Base-by-base conservation (phyloP, 148 eudicot species). In the Pharnaceum exiguum region DNA sequence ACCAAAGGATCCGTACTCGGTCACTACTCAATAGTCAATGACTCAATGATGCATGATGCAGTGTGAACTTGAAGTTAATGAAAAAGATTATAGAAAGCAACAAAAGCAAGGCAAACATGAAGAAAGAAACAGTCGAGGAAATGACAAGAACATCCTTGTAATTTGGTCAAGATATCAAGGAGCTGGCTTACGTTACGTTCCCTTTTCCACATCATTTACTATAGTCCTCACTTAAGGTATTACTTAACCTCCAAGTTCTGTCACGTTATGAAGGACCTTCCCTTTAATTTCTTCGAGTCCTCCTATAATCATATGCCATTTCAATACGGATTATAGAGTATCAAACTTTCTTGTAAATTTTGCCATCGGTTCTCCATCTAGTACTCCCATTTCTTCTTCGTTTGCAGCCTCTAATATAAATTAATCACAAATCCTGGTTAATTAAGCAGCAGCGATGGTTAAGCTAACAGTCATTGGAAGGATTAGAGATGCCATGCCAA, bases 401-500 rank as follows among this genome's bases (percentile, higher is more conserved):
- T n/a, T 35, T 55, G 29, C 31, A 2, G 37, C 19, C 35, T 26
- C 29, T 18, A n/a, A 46, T 46, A 33, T 42, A 2, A 55, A 37
- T 47, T 55, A 56, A 38, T 0, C 22, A 28, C 6, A 36, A 11
- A 12, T 7, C 24, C 12, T 2, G 6, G 18, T 12, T 58, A 5
- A 46, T 37, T 15, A 27, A 1, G 13, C 11, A 36, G 3, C 7
- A n/a, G n/a, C 2, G 31, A 80, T 80, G 79, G 70, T 77, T 57
- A 80, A 77, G 75, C 60, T 80, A 25, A 77, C 85, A 24, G 45
- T 80, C 25, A 50, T 74, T 37, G 85, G 79, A 51, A 80, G 85
- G 46, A 69, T 68, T 53, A 71, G 65, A n/a, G 77, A 80, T 62
- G 85, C 79, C 25, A 27, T 80, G 75, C 77, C 85, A 24, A 35